Percentiles rank a stretch among this genome's conserved stretches.
Evolutionary conservation across 805 yeast genomes (phyloP).

Genomic region (Hagleromyces aurorensis): DNA sequence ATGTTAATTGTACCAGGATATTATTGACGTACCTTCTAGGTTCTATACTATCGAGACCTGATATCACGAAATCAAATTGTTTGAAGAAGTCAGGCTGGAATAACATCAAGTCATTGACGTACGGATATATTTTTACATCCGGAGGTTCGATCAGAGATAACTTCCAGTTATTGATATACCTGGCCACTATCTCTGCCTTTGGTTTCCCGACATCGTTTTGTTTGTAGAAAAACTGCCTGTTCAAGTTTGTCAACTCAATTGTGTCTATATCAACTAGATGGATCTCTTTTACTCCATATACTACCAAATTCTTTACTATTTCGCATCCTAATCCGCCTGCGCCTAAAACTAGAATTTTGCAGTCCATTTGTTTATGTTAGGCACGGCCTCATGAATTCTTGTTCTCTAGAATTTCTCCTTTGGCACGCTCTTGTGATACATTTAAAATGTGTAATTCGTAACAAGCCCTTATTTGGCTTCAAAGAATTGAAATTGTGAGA

Average conservation of each 20-base stretch:
- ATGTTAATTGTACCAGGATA: slow-evolving; percentile 56
- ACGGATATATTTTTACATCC: slow-evolving; percentile 45
- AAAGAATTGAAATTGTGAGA: too few relatives aligned
- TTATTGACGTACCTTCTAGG: slow-evolving; percentile 88
- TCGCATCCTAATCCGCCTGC: slow-evolving; percentile 97
- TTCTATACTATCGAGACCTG: slow-evolving; percentile 84
- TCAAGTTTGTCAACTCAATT: slow-evolving; percentile 81
- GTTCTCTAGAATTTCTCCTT: too few relatives aligned
- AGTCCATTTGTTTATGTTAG: too few relatives aligned
- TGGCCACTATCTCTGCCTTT: slow-evolving; percentile 72
- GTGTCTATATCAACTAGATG: slow-evolving; percentile 90
- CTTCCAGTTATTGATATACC: slow-evolving; percentile 40
- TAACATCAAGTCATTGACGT: slow-evolving; percentile 58
- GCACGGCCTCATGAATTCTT: too few relatives aligned
- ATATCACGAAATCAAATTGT: slow-evolving; percentile 63
- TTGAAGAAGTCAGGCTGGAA: slow-evolving; percentile 53
- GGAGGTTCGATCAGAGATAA: slow-evolving; percentile 16
- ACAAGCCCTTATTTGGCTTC: too few relatives aligned
- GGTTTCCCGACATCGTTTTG: slow-evolving; percentile 76
- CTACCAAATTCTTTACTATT: slow-evolving; percentile 65
- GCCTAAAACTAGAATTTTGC: slow-evolving; percentile 67
- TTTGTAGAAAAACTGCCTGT: slow-evolving; percentile 82
- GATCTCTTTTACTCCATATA: slow-evolving; percentile 62
- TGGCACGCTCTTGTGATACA: too few relatives aligned
- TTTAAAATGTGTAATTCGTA: too few relatives aligned